phyloP scores from a whole-genome alignment of 202 grass and related monocot species.

The Setaria italica region DNA sequence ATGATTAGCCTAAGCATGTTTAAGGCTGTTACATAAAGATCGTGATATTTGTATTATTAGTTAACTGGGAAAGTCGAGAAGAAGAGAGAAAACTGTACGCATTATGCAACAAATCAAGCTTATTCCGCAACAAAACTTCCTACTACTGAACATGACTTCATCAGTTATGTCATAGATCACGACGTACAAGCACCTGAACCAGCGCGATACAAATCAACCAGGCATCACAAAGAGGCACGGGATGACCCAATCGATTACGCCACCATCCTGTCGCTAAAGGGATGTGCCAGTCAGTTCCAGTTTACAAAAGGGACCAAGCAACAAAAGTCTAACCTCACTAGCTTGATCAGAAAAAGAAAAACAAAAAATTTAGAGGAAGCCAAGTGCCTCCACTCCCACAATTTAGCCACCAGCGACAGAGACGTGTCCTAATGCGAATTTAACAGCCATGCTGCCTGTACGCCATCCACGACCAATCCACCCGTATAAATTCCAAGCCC shows the following conservation, averaged over 20 bases:
- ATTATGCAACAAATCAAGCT: too few relatives aligned
- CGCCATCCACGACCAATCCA: not conserved
- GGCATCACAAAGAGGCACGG: not conserved
- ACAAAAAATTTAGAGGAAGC: not conserved
- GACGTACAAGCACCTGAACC: not conserved
- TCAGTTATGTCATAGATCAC: not conserved
- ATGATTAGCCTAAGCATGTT: too few relatives aligned
- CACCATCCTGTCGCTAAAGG: slow-evolving; percentile 5
- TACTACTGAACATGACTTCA: too few relatives aligned
- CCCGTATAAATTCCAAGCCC: slow-evolving; percentile 28
- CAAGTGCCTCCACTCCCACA: not conserved
- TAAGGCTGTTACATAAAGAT: too few relatives aligned
- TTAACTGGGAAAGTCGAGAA: too few relatives aligned
- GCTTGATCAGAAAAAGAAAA: not conserved
- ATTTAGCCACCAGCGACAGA: not conserved
- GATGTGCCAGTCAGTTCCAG: not conserved
- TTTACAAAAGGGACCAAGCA: not conserved
- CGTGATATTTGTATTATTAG: too few relatives aligned
- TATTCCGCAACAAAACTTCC: too few relatives aligned
- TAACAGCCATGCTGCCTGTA: not conserved
- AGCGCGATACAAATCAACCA: not conserved
- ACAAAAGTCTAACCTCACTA: not conserved
- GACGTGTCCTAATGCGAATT: not conserved
- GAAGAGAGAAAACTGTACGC: too few relatives aligned
- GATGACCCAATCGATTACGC: slow-evolving; percentile 47